Percentiles rank a stretch among this genome's conserved stretches.
These are phyloP conservation scores for Fagopyrum tataricum DNA, from an alignment of 148 eudicot genomes.

Conservation along the genomic window DNA sequence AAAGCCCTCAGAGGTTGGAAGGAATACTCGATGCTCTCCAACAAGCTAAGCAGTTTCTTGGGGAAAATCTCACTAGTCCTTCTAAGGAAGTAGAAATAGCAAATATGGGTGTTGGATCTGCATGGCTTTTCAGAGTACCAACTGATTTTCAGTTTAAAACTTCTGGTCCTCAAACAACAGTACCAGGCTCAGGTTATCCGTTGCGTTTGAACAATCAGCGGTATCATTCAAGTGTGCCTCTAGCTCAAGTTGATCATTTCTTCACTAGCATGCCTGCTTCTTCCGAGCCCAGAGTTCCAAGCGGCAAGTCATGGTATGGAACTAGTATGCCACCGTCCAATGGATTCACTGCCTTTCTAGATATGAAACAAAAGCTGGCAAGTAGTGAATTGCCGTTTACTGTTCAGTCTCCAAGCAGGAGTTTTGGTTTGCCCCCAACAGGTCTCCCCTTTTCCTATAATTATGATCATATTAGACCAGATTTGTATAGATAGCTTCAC, in stretches of 20 bases:
- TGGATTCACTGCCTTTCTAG: conserved; percentile 21
- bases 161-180: conserved; percentile 26
- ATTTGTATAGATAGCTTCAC: conserved; percentile 24
- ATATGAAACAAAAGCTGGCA: conserved; percentile 17
- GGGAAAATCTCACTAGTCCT: conserved; percentile 30
- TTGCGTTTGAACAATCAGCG: conserved; percentile 20
- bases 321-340: conserved; percentile 16
- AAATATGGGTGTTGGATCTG: conserved; percentile 39
- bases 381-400: neutral
- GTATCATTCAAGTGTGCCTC: conserved; percentile 16
- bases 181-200: conserved; percentile 15
- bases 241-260: conserved; percentile 16
- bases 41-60: conserved; percentile 57
- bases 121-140: conserved; percentile 70
- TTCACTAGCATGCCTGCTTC: conserved; percentile 12
- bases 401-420: conserved; percentile 12
- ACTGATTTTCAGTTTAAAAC: conserved; percentile 36
- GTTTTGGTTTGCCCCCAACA: conserved; percentile 24
- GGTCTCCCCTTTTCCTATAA: conserved; percentile 21
- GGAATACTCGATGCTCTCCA: conserved; percentile 60
- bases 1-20: conserved; percentile 29
- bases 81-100: conserved; percentile 23
- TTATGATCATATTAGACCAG: conserved; percentile 23
- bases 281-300: conserved; percentile 15
- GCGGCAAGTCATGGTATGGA: conserved; percentile 9